These are phyloP conservation scores for Xylaria sp. DNA, from an alignment of 2,329 filamentous ascomycete species.

Conservation along the genomic window DNA sequence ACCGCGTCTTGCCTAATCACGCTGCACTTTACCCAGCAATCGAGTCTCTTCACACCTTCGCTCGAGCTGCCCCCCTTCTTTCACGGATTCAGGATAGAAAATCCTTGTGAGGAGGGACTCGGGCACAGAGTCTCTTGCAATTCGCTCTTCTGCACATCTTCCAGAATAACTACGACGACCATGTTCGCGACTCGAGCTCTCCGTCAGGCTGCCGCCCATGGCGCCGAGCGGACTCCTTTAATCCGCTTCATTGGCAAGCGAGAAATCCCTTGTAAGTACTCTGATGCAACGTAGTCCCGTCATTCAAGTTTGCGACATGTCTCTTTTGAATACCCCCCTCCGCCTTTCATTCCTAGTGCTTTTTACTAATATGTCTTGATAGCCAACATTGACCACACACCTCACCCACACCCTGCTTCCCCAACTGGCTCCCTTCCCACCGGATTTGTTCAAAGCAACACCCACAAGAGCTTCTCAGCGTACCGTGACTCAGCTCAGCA, in stretches of 20 bases:
- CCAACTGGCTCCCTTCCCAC: conserved; percentile 72
- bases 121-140: not conserved
- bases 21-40: not conserved
- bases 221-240: conserved; percentile 69
- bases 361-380: conserved; percentile 42
- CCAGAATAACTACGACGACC: conserved; percentile 42
- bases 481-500: conserved; percentile 84
- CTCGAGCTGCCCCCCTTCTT: conserved; percentile 1
- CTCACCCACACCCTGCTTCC: conserved; percentile 77
- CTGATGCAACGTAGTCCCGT: not conserved
- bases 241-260: conserved; percentile 73
- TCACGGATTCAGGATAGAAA: conserved; percentile 4
- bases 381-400: conserved; percentile 79
- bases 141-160: conserved; percentile 29
- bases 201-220: conserved; percentile 68
- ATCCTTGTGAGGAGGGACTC: not conserved
- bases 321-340: not conserved
- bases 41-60: not conserved
- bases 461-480: conserved; percentile 74
- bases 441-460: conserved; percentile 57
- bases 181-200: conserved; percentile 69
- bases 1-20: not conserved
- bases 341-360: not conserved
- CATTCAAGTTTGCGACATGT: not conserved
- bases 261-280: conserved; percentile 64